phyloP scores from a whole-genome alignment of 805 yeast species.

The Ogataea sp. region DNA sequence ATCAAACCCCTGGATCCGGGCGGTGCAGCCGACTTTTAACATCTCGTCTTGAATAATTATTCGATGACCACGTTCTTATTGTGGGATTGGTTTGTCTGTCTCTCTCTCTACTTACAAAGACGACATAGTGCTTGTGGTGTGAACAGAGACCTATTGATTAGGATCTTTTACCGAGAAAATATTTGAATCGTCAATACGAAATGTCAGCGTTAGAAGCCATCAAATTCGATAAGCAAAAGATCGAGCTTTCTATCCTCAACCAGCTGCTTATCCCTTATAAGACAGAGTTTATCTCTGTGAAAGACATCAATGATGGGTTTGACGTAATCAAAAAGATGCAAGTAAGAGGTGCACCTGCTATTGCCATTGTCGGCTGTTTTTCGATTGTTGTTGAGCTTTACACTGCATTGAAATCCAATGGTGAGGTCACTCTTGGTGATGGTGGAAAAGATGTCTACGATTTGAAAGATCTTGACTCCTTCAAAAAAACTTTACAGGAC shows the following conservation, averaged over 20 bases:
- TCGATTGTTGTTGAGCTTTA: constrained; percentile 70
- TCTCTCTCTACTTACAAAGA: too few species aligned
- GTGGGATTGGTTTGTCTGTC: too few species aligned
- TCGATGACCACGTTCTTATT: too few species aligned
- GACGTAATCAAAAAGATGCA: constrained; percentile 84
- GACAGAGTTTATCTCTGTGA: constrained; percentile 56
- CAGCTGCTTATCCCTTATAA: constrained; percentile 79
- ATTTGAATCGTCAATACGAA: neutral
- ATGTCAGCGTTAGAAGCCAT: constrained; percentile 53
- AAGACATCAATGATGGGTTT: constrained; percentile 63
- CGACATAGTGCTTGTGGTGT: too few species aligned
- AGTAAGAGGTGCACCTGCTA: constrained; percentile 98
- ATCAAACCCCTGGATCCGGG: too few species aligned
- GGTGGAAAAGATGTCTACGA: too few species aligned
- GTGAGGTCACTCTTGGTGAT: constrained; percentile 16
- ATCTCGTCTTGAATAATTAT: too few species aligned
- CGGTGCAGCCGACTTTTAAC: too few species aligned
- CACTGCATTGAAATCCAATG: constrained; percentile 18
- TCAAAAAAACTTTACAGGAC: constrained; percentile 30
- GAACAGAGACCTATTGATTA: too few species aligned
- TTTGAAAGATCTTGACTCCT: constrained; percentile 10
- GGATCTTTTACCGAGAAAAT: neutral
- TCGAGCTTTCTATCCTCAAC: constrained; percentile 57
- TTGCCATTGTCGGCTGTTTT: constrained; percentile 88
- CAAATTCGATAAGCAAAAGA: constrained; percentile 41